These are phyloP conservation scores for Mortierella sp. DNA, from an alignment of 371 early-diverging fungal genomes.

Conservation along the genomic window DNA sequence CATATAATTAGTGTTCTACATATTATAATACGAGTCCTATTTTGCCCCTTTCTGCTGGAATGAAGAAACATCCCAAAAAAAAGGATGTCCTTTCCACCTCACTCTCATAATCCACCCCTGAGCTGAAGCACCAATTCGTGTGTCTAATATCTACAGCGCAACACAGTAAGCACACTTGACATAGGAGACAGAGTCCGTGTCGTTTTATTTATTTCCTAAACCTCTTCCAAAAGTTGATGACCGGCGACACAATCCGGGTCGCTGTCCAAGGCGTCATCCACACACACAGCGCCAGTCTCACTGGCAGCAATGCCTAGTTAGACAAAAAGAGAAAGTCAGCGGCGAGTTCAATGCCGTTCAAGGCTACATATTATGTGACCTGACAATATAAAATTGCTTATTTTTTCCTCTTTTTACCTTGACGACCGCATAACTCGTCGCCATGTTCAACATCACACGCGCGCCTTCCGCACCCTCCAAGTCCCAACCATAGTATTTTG, in stretches of 20 bases:
- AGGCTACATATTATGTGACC: no score
- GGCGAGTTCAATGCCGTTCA: no score
- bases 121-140: no score
- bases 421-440: constrained; percentile 84
- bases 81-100: no score
- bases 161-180: no score
- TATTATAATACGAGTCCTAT: no score
- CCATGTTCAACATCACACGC: constrained; percentile 77
- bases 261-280: constrained; percentile 57
- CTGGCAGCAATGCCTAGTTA: constrained; percentile 32
- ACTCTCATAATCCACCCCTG: no score
- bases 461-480: constrained; percentile 60
- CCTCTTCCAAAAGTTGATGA: constrained; percentile 42
- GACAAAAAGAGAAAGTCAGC: neutral
- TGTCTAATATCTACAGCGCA: no score
- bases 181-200: neutral
- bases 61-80: no score
- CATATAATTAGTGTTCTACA: no score
- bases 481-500: constrained; percentile 68
- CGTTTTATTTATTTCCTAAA: constrained; percentile 16
- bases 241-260: constrained; percentile 40
- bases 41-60: no score
- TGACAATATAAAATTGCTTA: no score
- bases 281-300: constrained; percentile 39
- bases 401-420: constrained; percentile 75